These are phyloP conservation scores for Quercus mongolica DNA, from an alignment of 306 rosid genomes.

Conservation along the genomic window DNA sequence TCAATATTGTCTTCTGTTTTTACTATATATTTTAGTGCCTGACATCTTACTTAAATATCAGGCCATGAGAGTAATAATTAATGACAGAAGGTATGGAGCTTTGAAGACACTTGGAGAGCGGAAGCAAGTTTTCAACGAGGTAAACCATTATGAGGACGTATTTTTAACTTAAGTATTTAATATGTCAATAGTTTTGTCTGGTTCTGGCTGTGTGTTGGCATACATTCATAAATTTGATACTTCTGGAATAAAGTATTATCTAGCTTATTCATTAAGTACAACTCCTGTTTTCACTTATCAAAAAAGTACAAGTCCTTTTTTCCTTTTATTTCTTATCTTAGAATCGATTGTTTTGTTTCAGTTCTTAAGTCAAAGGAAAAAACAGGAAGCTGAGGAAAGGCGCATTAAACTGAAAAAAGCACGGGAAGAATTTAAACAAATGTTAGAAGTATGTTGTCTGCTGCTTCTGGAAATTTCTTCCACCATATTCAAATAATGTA, in stretches of 20 bases:
- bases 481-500: neutral
- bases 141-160: conserved; percentile 25
- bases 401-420: conserved; percentile 75
- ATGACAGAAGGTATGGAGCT: conserved; percentile 86
- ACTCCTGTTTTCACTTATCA: neutral
- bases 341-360: conserved; percentile 21
- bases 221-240: neutral
- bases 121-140: conserved; percentile 95
- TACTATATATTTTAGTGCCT: neutral
- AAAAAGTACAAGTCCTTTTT: neutral
- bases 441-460: conserved; percentile 76
- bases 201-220: neutral
- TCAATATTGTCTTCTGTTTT: neutral
- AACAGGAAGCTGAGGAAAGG: conserved; percentile 79
- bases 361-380: conserved; percentile 77
- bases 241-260: neutral
- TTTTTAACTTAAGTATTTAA: neutral
- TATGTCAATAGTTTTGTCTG: neutral
- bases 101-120: conserved; percentile 91
- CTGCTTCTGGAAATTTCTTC: conserved; percentile 16
- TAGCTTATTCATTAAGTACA: neutral
- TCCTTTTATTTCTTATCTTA: neutral
- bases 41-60: conserved; percentile 28
- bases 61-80: conserved; percentile 90
- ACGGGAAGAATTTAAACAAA: conserved; percentile 78